phyloP scores from a whole-genome alignment of 345 rosid species.

The Eutrema japonicum region DNA sequence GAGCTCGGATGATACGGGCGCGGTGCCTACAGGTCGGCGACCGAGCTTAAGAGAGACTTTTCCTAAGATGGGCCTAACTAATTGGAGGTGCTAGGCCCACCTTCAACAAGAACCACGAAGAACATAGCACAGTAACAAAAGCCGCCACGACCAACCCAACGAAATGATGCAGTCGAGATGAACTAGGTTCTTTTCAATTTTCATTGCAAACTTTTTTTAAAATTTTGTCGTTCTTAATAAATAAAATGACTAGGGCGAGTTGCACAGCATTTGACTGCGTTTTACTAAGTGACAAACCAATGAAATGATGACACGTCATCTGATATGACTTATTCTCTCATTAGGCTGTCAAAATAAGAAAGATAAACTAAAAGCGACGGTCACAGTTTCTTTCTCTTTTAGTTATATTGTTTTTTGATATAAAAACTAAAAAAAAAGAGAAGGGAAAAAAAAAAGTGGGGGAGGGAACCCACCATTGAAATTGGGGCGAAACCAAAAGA shows the following conservation, averaged over 20 bases:
- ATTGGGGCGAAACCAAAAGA: conserved; percentile 8
- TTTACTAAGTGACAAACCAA: conserved; percentile 18
- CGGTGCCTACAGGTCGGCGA: too few relatives aligned
- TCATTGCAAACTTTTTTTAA: background rate
- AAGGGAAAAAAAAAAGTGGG: conserved; percentile 4
- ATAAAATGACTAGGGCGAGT: conserved; percentile 3
- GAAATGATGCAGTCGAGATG: too few relatives aligned
- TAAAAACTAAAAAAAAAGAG: conserved; percentile 9
- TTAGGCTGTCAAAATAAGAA: conserved; percentile 21
- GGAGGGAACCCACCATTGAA: conserved; percentile 44
- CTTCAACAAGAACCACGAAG: too few relatives aligned
- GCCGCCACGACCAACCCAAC: too few relatives aligned
- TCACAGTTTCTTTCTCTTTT: conserved; percentile 22
- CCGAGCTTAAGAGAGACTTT: too few relatives aligned
- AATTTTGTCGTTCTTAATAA: background rate
- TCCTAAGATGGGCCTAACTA: too few relatives aligned
- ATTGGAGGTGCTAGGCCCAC: too few relatives aligned
- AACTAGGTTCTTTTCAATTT: background rate
- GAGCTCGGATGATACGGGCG: too few relatives aligned
- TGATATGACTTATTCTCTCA: background rate
- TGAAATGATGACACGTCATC: background rate
- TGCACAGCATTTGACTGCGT: background rate
- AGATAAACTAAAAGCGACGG: conserved; percentile 30
- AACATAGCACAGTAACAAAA: too few relatives aligned
- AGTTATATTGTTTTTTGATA: background rate